Percentiles rank a stretch among this genome's conserved stretches.
Conservation (phyloP, 345 rosid species). For the Salix dunnii region DNA sequence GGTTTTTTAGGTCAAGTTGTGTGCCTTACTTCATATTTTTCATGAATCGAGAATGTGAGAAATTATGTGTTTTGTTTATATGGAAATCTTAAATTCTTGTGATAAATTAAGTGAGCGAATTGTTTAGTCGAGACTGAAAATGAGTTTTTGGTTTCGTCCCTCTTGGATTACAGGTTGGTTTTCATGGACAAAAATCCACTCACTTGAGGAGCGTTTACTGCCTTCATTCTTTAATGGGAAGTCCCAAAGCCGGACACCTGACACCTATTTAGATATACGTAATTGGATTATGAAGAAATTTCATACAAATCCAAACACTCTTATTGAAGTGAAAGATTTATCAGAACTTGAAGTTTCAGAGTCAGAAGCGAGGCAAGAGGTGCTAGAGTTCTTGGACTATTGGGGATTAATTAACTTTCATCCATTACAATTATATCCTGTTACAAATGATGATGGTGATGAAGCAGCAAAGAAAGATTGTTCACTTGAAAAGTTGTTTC, state of each 20-base stretch:
- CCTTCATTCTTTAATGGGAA: conserved; percentile 88
- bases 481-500: conserved; percentile 66
- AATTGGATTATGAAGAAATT: conserved; percentile 81
- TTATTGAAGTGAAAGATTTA: conserved; percentile 66
- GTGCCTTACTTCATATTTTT: neutral
- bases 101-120: neutral
- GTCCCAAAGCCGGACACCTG: conserved; percentile 55
- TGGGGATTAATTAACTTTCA: conserved; percentile 99
- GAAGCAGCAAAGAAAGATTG: conserved; percentile 39
- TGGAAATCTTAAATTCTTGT: neutral
- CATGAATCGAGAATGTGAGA: neutral
- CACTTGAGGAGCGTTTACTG: conserved; percentile 73
- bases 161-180: conserved; percentile 71
- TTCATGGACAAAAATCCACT: conserved; percentile 81
- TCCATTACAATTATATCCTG: conserved; percentile 58
- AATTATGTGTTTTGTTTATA: neutral
- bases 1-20: neutral
- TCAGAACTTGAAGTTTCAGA: conserved; percentile 75
- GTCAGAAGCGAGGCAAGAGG: conserved; percentile 76
- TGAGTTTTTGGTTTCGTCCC: neutral
- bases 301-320: conserved; percentile 58
- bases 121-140: conserved; percentile 2
- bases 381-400: conserved; percentile 90
- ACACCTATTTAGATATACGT: conserved; percentile 71
- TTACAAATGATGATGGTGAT: conserved; percentile 36